Conservation (phyloP, 768 basidiomycete genomes). For the Roridomyces roridus region DNA sequence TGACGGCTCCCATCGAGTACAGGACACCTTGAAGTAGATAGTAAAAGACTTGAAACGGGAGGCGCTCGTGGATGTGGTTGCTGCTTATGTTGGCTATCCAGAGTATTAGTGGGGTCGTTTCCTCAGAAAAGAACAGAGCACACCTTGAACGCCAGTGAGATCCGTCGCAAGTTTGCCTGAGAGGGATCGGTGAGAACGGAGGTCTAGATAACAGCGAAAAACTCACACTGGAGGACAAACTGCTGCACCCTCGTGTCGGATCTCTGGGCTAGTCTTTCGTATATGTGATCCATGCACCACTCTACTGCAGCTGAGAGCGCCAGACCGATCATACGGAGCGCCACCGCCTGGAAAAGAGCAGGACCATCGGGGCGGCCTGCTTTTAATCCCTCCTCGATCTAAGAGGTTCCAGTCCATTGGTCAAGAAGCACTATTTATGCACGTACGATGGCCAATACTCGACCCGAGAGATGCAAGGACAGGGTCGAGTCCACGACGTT, state of each 20-base stretch:
- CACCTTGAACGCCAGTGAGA: constrained; percentile 17
- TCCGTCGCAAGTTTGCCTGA: constrained; percentile 18
- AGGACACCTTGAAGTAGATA: background rate
- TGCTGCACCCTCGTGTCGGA: constrained; percentile 2
- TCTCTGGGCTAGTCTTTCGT: background rate
- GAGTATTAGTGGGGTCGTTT: background rate
- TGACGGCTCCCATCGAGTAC: background rate
- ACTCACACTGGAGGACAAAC: constrained; percentile 9
- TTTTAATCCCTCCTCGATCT: constrained; percentile 23
- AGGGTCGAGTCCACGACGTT: background rate
- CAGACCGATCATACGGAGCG: constrained; percentile 2
- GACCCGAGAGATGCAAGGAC: constrained; percentile 15
- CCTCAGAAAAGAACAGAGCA: background rate
- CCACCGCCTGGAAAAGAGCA: constrained; percentile 11
- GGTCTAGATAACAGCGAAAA: background rate
- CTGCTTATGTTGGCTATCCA: constrained; percentile 8
- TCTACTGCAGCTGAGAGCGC: constrained; percentile 7
- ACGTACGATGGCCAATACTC: constrained; percentile 11
- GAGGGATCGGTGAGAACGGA: background rate
- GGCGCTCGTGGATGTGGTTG: background rate
- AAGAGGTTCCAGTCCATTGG: background rate
- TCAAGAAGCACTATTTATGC: background rate
- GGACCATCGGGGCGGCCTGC: constrained; percentile 7
- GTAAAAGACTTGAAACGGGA: constrained; percentile 1
- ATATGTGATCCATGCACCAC: background rate